Base-by-base conservation (phyloP, 2,329 filamentous ascomycete species). In the Penicillium sp. region DNA sequence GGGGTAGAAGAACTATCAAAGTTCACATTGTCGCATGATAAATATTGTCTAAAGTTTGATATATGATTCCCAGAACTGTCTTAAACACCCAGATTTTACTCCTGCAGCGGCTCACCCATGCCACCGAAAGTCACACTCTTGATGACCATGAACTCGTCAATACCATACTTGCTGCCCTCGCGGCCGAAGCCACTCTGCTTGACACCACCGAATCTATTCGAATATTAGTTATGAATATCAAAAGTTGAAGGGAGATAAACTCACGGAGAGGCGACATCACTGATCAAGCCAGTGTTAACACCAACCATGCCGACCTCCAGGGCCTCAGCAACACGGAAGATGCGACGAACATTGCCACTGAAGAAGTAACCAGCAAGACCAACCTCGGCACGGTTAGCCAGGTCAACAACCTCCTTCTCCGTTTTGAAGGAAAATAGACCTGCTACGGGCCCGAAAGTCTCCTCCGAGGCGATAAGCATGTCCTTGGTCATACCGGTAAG, bases 301-400 rank as follows among this genome's bases (percentile, higher is more conserved):
- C 77, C 78, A 58, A 79, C 74, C 78, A 79, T 79, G 36, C 77
- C 77, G 32, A 78, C 75, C 58, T 79, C 77, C 51, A 79, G 60
- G 7, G 82, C 81, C 65, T 86, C 84, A 0, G 84, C 83, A 40
- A 86, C 78, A 40, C 84, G 74, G 72, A 84, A 86, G 53, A 80
- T 77, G 27, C 84, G 74, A 61, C 81, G 78, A 5, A 86, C 66
- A 61, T 86, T 82, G 42, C 74, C 77, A 59, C 80, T 91, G 79
- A 90, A 97, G 78, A 99, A 96, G 77, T 97, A 97, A 0, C 90
- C 93, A 0, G 93, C 94, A 34, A 99, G 81, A 1, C 94, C 94
- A 35, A 97, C 92, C 48, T 93, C 86, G 1, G 90, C 80, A 39
- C 78, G 74, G 74, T 99, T 99, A 4, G 94, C 93, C 61, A 93